Conservation (phyloP, 768 basidiomycete genomes). For the Russula lepida region DNA sequence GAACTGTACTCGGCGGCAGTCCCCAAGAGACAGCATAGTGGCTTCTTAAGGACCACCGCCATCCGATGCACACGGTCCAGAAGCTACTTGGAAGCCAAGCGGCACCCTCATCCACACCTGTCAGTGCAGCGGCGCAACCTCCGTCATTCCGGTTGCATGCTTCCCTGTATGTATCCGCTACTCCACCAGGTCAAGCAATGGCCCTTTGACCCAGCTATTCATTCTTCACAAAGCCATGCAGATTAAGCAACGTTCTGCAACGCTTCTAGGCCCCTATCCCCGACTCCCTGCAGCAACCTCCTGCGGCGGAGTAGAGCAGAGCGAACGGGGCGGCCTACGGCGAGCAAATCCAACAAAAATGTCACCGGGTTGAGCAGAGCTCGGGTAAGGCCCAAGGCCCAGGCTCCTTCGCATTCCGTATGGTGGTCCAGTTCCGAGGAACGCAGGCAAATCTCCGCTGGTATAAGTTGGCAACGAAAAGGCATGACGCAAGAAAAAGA, state of each 20-base stretch:
- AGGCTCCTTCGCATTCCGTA: conserved; percentile 14
- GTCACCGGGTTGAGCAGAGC: conserved; percentile 20
- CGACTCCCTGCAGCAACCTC: conserved; percentile 1
- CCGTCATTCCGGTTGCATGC: conserved; percentile 1
- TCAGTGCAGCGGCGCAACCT: conserved; percentile 5
- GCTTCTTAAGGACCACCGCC: background rate
- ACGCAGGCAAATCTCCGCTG: conserved; percentile 2
- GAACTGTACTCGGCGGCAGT: background rate
- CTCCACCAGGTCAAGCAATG: background rate
- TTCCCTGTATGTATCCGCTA: conserved; percentile 12
- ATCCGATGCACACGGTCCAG: conserved; percentile 11
- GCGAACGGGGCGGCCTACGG: conserved; percentile 10
- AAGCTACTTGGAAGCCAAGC: conserved; percentile 1
- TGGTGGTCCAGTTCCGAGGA: conserved; percentile 13
- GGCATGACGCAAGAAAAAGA: conserved; percentile 4
- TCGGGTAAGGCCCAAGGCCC: conserved; percentile 11
- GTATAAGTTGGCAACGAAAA: background rate
- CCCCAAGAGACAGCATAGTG: background rate
- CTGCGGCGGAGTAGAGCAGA: conserved; percentile 6
- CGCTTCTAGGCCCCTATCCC: conserved; percentile 17
- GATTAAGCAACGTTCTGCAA: conserved; percentile 18
- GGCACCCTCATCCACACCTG: conserved; percentile 5
- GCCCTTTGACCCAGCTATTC: conserved; percentile 7
- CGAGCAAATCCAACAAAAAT: conserved; percentile 18
- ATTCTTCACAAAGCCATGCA: conserved; percentile 11